Conservation (phyloP, 2,329 filamentous ascomycete species). For the Aspergillus pseudoglaucus region DNA sequence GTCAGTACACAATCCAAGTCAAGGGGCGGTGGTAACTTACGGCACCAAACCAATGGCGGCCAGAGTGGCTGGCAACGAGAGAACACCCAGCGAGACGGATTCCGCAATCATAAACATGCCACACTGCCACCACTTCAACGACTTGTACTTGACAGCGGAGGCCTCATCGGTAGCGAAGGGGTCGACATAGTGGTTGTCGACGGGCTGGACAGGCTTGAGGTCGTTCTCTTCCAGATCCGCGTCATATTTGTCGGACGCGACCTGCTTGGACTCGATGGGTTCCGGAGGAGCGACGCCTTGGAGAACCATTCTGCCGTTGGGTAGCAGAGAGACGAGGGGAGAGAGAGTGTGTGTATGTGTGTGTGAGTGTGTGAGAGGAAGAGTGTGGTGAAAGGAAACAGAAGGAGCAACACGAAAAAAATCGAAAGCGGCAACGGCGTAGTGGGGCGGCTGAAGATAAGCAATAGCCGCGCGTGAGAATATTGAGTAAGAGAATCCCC, state of each 20-base stretch:
- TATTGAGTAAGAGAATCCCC: too few species aligned
- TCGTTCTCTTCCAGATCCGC: conserved; percentile 5
- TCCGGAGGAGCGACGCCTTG: conserved; percentile 6
- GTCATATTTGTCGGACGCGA: conserved; percentile 1
- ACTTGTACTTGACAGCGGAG: conserved; percentile 42
- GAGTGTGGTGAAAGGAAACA: too few species aligned
- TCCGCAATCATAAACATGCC: conserved; percentile 49
- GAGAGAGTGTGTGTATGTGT: too few species aligned
- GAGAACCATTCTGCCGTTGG: background rate
- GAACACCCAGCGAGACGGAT: conserved; percentile 51
- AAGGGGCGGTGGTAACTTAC: conserved; percentile 25
- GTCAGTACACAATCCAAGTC: too few species aligned
- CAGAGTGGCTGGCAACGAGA: conserved; percentile 48
- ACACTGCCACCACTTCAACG: conserved; percentile 39
- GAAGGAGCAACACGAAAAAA: too few species aligned
- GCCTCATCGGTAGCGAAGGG: conserved; percentile 28
- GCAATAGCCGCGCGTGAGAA: too few species aligned
- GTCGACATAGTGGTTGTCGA: conserved; percentile 12
- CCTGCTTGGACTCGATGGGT: conserved; percentile 9
- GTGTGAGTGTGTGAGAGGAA: too few species aligned
- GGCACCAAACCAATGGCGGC: conserved; percentile 47
- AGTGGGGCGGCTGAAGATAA: too few species aligned
- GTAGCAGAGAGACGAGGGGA: background rate
- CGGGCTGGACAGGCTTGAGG: conserved; percentile 6
- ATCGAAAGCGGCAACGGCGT: too few species aligned